Evolutionary conservation across 1,284 basidiomycete genomes (phyloP), one percentile per base, ranked within the genome.

Genomic region (Boletellus deceptivus): DNA sequence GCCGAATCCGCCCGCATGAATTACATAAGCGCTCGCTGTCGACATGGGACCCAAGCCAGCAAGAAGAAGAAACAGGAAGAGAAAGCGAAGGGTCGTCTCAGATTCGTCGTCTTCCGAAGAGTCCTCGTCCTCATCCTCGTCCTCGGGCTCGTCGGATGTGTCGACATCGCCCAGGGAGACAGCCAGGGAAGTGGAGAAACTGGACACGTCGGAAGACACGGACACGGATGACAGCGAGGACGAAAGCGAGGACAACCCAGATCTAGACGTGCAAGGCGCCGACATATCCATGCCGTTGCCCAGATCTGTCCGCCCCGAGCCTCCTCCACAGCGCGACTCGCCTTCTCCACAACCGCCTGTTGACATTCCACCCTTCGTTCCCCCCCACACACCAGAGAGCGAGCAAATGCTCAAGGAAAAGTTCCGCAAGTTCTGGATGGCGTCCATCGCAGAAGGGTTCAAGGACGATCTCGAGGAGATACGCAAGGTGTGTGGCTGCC

Each of bases 371-470:
- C 71, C 82, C 2, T 86, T 86, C 58, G 60, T 84, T 6, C 63
- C 74, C 0, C 53, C 54, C 29, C 67, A 70, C 9, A 59, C 69
- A 10, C 66, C 66, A 25, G 63, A 73, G 50, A 69, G 73, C 33
- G 83, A 89, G 52, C 68, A 78, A 42, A 63, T 67, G 3, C 62
- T 91, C 59, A 83, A 80, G 56, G 79, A 79, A 25, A 79, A 75
- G 38, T 91, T 91, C 62, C 72, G 81, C 49, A 84, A 83, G 62
- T 89, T 91, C 62, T 91, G 88, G 87, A 89, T 91, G 86, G 68
- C 79, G 3, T 80, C 83, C 3, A 76, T 91, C 4, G 88, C 83
- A 1, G 88, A 91, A 64, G 86, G 80, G 16, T 91, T 91, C 68
- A 78, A 78, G 54, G 83, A 87, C 46, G 89, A 91, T 64, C 71